phyloP scores from a whole-genome alignment of 805 yeast genomes.

The Kuraishia ogatae region DNA sequence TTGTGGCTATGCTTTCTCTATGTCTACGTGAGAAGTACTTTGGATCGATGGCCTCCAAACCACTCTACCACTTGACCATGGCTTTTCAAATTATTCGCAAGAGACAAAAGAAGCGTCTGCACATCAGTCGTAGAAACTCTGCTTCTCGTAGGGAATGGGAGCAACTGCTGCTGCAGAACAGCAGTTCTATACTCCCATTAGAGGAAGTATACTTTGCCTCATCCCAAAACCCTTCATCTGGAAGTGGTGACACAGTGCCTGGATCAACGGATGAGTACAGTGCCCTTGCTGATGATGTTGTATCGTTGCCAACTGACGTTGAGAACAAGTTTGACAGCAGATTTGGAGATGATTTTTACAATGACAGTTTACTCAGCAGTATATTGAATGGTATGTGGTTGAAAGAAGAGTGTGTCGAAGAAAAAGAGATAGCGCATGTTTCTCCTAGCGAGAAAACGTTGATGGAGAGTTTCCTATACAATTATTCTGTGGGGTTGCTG shows the following conservation, averaged over 20 bases:
- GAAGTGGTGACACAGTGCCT: neutral
- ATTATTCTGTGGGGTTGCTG: slow-evolving; percentile 28
- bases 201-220: neutral
- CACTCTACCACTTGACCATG: slow-evolving; percentile 24
- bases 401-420: neutral
- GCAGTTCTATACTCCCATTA: neutral
- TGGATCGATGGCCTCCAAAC: slow-evolving; percentile 16
- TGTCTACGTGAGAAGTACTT: slow-evolving; percentile 29
- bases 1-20: slow-evolving; percentile 28
- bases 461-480: slow-evolving; percentile 35
- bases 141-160: neutral
- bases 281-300: neutral
- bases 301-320: neutral
- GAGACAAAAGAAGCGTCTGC: slow-evolving; percentile 13
- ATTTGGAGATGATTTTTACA: neutral
- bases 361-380: slow-evolving; percentile 1
- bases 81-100: slow-evolving; percentile 26
- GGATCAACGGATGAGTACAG: neutral
- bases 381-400: neutral
- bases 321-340: neutral
- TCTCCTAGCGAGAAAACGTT: slow-evolving; percentile 26
- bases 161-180: neutral
- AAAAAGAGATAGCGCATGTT: neutral
- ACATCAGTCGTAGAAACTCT: slow-evolving; percentile 4
- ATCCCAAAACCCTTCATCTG: neutral